These are phyloP conservation scores for Spergularia marina DNA, from an alignment of 148 eudicot species.

Conservation along the genomic window DNA sequence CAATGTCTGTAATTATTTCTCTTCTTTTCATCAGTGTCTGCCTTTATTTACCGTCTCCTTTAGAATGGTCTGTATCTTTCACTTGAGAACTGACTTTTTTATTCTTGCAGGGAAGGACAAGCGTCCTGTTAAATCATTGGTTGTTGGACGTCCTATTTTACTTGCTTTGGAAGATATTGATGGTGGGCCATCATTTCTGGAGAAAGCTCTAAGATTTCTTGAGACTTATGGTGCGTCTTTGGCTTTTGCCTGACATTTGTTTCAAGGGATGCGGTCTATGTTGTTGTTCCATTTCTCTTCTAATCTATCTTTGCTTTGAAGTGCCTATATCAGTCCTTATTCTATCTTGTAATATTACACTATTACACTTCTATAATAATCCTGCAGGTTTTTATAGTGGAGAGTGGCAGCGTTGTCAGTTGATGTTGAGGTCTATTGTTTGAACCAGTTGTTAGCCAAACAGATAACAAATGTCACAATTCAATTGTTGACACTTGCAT, in stretches of 20 bases:
- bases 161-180: slow-evolving; percentile 97
- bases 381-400: too few relatives aligned
- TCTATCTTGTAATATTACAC: too few relatives aligned
- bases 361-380: too few relatives aligned
- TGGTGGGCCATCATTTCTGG: slow-evolving; percentile 98
- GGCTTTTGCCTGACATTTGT: too few relatives aligned
- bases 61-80: not conserved
- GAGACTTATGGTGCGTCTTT: slow-evolving; percentile 70
- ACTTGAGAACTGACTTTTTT: not conserved
- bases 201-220: slow-evolving; percentile 93
- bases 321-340: too few relatives aligned
- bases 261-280: not conserved
- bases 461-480: not conserved
- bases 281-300: not conserved
- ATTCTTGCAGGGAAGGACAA: slow-evolving; percentile 77
- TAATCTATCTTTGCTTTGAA: too few relatives aligned
- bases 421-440: not conserved
- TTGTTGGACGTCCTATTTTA: slow-evolving; percentile 96
- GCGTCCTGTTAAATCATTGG: slow-evolving; percentile 92
- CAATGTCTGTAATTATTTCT: slow-evolving; percentile 57
- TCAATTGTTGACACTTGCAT: not conserved
- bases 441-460: not conserved
- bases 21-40: slow-evolving; percentile 2
- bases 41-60: slow-evolving; percentile 9
- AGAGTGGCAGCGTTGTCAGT: not conserved